These are phyloP conservation scores for Candida andamanensis DNA, from an alignment of 805 yeast genomes.

Conservation along the genomic window DNA sequence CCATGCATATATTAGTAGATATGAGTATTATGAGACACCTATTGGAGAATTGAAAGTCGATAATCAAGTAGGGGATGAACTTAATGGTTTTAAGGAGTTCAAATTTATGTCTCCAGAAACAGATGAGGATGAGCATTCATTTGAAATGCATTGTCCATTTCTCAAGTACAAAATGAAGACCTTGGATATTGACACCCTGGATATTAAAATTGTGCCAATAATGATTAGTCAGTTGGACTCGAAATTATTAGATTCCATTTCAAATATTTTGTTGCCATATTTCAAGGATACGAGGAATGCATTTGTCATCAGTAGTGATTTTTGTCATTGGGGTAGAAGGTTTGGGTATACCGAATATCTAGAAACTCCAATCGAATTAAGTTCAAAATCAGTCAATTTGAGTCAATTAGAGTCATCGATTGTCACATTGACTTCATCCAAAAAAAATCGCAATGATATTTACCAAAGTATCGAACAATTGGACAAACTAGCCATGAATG, in stretches of 20 bases:
- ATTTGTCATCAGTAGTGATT: slow-evolving; percentile 82
- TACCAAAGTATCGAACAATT: slow-evolving; percentile 67
- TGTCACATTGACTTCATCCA: slow-evolving; percentile 2
- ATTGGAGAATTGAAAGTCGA: slow-evolving; percentile 74
- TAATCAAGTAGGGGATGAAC: slow-evolving; percentile 30
- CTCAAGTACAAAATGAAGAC: slow-evolving; percentile 49
- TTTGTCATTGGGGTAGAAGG: slow-evolving; percentile 82
- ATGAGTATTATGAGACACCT: slow-evolving; percentile 68
- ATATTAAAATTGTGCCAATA: slow-evolving; percentile 63
- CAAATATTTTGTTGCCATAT: slow-evolving; percentile 46
- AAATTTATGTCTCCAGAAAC: slow-evolving; percentile 49
- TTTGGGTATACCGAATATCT: slow-evolving; percentile 40
- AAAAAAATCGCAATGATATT: slow-evolving; percentile 45
- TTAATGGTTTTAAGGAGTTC: slow-evolving; percentile 37
- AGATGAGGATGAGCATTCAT: slow-evolving; percentile 85
- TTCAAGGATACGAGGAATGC: slow-evolving; percentile 52
- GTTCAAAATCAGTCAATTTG: not conserved
- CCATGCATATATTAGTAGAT: slow-evolving; percentile 49
- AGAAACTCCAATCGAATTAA: slow-evolving; percentile 5
- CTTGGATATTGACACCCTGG: slow-evolving; percentile 23
- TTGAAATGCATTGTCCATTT: slow-evolving; percentile 92
- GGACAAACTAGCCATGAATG: slow-evolving; percentile 67
- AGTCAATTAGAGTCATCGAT: slow-evolving; percentile 1
- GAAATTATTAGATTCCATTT: slow-evolving; percentile 40
- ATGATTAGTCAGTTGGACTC: slow-evolving; percentile 63